These are phyloP conservation scores for Ophiostoma perfectum DNA, from an alignment of 2,329 filamentous ascomycete genomes.

Conservation along the genomic window DNA sequence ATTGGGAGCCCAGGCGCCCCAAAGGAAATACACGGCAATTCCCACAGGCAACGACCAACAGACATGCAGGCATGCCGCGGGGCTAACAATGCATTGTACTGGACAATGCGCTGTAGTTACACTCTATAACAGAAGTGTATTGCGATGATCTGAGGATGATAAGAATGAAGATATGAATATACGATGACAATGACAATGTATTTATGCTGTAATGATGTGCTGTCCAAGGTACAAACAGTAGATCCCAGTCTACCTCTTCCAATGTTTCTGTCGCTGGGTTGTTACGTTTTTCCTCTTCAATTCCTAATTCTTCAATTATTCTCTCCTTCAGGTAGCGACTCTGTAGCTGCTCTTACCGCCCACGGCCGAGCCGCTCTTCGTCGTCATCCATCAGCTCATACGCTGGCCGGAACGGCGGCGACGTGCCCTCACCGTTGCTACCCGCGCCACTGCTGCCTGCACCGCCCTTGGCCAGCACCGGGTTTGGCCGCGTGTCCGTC, in stretches of 20 bases:
- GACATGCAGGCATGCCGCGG: not conserved
- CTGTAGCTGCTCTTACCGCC: slow-evolving; percentile 38
- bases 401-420: slow-evolving; percentile 58
- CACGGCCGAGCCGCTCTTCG: slow-evolving; percentile 72
- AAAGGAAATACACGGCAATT: too few relatives aligned
- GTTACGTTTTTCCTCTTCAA: too few relatives aligned
- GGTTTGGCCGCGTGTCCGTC: slow-evolving; percentile 85
- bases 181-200: not conserved
- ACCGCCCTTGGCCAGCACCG: slow-evolving; percentile 51
- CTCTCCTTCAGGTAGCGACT: too few relatives aligned
- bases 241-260: not conserved
- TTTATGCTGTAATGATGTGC: not conserved
- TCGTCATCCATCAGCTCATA: slow-evolving; percentile 70
- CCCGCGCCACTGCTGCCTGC: slow-evolving; percentile 25
- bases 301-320: too few relatives aligned
- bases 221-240: not conserved
- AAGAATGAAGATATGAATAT: not conserved
- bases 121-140: not conserved
- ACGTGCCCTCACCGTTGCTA: not conserved
- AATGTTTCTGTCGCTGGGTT: not conserved
- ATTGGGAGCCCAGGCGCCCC: too few relatives aligned
- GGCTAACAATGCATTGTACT: not conserved
- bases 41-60: not conserved
- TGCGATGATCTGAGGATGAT: not conserved
- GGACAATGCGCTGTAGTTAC: not conserved